Percentiles rank a stretch among this genome's conserved stretches.
Evolutionary conservation across 2,329 filamentous ascomycete genomes (phyloP).

Genomic region (Coleophoma crateriformis): DNA sequence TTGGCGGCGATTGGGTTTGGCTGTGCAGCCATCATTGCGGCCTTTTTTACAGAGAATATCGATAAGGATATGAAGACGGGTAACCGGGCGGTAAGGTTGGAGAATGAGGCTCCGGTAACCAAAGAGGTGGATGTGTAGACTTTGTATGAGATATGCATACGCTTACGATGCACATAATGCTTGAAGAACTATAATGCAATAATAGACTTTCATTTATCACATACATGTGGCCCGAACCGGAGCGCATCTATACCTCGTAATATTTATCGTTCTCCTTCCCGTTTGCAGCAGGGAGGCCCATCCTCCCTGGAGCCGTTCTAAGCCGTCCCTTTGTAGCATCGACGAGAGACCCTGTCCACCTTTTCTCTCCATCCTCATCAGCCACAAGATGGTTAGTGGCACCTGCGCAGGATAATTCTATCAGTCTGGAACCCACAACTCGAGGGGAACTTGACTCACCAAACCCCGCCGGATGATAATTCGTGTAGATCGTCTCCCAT

Average conservation of each 20-base stretch:
- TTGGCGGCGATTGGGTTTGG: constrained; percentile 31
- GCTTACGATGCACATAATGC: no score
- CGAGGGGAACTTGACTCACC: constrained; percentile 2
- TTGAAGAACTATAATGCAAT: no score
- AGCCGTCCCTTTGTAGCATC: neutral
- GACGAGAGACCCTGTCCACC: neutral
- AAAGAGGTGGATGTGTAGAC: neutral
- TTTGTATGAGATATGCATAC: no score
- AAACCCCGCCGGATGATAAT: constrained; percentile 18
- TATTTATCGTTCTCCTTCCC: neutral
- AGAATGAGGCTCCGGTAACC: constrained; percentile 13
- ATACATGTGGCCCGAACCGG: no score
- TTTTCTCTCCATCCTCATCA: neutral
- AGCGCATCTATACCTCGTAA: neutral
- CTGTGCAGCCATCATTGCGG: constrained; percentile 23
- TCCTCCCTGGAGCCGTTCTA: neutral
- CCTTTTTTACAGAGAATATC: constrained; percentile 25
- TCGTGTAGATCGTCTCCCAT: constrained; percentile 47
- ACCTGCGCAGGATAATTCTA: neutral
- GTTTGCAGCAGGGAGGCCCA: neutral
- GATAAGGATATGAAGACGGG: constrained; percentile 27
- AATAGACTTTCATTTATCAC: no score
- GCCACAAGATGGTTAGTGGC: neutral
- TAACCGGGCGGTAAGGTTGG: constrained; percentile 18
- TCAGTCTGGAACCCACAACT: neutral